A percentile compares a stretch with the other conserved stretches of the same genome.
Evolutionary conservation across 768 basidiomycete genomes (phyloP).

Genomic region (Lentinula sp.): DNA sequence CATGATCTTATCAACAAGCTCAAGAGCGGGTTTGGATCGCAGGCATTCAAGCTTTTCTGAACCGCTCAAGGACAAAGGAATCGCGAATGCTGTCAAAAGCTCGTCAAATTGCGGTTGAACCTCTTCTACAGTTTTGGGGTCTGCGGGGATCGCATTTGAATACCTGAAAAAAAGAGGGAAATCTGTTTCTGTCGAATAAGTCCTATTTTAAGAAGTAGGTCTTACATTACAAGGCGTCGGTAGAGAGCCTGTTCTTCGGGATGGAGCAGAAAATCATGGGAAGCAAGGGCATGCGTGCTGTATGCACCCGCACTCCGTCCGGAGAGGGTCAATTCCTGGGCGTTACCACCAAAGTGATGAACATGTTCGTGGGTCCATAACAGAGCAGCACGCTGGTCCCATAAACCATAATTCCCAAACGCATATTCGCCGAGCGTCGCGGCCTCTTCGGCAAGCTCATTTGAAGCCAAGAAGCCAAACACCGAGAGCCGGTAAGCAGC

Average conservation of each 20-base stretch:
- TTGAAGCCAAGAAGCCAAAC: constrained; percentile 5
- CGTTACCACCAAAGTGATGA: constrained; percentile 5
- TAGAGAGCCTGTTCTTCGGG: background rate
- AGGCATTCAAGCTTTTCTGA: constrained; percentile 7
- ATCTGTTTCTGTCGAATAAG: background rate
- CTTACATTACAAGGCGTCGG: constrained; percentile 6
- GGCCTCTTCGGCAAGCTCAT: constrained; percentile 5
- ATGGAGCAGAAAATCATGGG: constrained; percentile 3
- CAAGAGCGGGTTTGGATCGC: background rate
- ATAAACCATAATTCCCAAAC: constrained; percentile 6
- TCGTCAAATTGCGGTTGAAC: constrained; percentile 9
- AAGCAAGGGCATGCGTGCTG: constrained; percentile 5
- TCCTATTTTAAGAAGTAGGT: background rate
- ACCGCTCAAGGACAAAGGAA: constrained; percentile 1
- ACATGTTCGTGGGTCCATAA: constrained; percentile 4
- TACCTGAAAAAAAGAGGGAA: background rate
- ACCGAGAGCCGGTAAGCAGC: constrained; percentile 7
- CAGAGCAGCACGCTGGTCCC: constrained; percentile 7
- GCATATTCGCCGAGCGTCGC: background rate
- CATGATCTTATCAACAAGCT: constrained; percentile 4
- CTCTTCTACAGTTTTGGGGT: constrained; percentile 7
- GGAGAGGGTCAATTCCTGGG: constrained; percentile 2
- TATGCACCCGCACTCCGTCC: constrained; percentile 8
- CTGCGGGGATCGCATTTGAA: constrained; percentile 8
- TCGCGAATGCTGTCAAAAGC: background rate